These are phyloP conservation scores for Detonula confervacea DNA, from an alignment of 352 stramenopile genomes.

Conservation along the genomic window DNA sequence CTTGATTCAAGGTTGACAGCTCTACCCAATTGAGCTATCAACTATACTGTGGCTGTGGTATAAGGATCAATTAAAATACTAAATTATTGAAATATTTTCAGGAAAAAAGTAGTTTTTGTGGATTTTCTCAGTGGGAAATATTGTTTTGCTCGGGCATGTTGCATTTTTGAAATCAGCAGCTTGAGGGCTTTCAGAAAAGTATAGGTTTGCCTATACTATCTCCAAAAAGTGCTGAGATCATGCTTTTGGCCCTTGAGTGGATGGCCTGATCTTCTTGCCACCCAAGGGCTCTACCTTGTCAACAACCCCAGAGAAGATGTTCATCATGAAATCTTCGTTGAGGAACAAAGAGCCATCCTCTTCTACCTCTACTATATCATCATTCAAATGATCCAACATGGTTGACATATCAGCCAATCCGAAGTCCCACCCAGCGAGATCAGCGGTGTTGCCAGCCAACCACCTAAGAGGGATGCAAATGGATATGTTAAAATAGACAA, in stretches of 20 bases:
- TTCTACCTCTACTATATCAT: neutral
- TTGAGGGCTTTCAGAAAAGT: constrained; percentile 1
- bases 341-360: neutral
- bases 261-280: neutral
- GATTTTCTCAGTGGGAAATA: no score
- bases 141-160: no score
- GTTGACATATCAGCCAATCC: constrained; percentile 12
- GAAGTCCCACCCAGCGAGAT: constrained; percentile 22
- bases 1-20: no score
- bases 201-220: neutral
- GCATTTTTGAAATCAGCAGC: neutral
- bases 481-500: constrained; percentile 34
- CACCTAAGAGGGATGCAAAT: constrained; percentile 29
- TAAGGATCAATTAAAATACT: no score
- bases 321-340: constrained; percentile 7
- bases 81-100: no score
- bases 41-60: no score
- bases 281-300: neutral
- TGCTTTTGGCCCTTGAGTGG: neutral
- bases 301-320: neutral
- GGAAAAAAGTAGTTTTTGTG: no score
- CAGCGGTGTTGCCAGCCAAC: constrained; percentile 12
- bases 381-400: constrained; percentile 6
- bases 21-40: no score
- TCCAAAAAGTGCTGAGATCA: neutral